Evolutionary conservation across 2,329 filamentous ascomycete genomes (phyloP).

Genomic region (Leptographium radiaticola): DNA sequence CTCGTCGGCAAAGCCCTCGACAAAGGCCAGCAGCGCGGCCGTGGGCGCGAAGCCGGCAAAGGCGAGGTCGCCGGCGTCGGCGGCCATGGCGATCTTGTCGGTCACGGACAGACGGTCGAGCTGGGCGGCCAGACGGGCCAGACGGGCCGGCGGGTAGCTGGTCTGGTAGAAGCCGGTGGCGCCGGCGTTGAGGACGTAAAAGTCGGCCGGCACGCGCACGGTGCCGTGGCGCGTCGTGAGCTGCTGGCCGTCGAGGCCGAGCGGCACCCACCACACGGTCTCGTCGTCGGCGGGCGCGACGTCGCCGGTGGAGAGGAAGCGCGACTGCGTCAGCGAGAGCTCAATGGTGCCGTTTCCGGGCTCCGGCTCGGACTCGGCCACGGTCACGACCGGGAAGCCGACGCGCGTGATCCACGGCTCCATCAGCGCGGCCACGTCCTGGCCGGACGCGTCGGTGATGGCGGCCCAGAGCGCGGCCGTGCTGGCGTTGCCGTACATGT

Average conservation of each 20-base stretch:
- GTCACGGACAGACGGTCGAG: slow-evolving; percentile 65
- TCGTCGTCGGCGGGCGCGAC: slow-evolving; percentile 82
- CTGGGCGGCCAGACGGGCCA: slow-evolving; percentile 67
- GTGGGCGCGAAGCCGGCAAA: slow-evolving; percentile 78
- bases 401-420: slow-evolving; percentile 91
- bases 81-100: slow-evolving; percentile 87
- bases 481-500: slow-evolving; percentile 81
- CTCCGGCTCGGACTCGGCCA: slow-evolving; percentile 66
- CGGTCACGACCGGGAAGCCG: slow-evolving; percentile 80
- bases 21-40: slow-evolving; percentile 65
- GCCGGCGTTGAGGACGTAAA: slow-evolving; percentile 89
- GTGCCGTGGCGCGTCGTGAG: slow-evolving; percentile 68
- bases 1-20: slow-evolving; percentile 75
- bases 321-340: slow-evolving; percentile 43
- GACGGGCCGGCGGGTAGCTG: slow-evolving; percentile 76
- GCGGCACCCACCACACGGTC: slow-evolving; percentile 91
- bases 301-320: slow-evolving; percentile 86
- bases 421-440: slow-evolving; percentile 82
- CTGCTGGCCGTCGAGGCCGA: slow-evolving; percentile 48
- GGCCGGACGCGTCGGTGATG: slow-evolving; percentile 72
- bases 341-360: slow-evolving; percentile 54
- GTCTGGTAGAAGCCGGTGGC: slow-evolving; percentile 84
- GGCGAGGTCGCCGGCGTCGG: slow-evolving; percentile 79
- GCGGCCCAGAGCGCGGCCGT: slow-evolving; percentile 87
- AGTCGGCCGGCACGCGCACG: slow-evolving; percentile 59